Conservation (phyloP, 306 rosid species). For the Citrullus colocynthis region DNA sequence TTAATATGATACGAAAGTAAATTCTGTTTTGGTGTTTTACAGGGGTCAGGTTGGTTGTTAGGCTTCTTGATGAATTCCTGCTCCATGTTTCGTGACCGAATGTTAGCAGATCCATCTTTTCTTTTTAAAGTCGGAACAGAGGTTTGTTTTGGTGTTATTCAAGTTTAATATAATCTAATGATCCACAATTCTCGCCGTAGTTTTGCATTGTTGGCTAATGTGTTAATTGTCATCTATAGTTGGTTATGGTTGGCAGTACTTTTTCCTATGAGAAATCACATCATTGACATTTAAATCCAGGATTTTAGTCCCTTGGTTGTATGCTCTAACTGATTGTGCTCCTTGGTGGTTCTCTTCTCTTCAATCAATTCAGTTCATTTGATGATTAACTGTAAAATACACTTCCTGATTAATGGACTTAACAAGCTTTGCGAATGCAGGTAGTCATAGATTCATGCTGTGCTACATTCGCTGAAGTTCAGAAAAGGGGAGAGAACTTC, state of each 20-base stretch:
- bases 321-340: background rate
- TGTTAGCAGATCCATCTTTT: conserved; percentile 90
- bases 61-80: conserved; percentile 60
- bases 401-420: background rate
- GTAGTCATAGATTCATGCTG: conserved; percentile 85
- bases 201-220: background rate
- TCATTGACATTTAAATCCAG: background rate
- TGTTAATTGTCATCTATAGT: background rate
- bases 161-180: background rate
- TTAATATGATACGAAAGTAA: background rate
- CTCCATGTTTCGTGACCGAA: conserved; percentile 68
- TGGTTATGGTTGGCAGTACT: background rate
- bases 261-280: background rate
- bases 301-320: background rate
- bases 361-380: background rate
- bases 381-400: background rate
- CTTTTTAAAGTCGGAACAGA: conserved; percentile 84
- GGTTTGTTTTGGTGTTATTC: conserved; percentile 33
- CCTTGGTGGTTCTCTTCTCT: background rate
- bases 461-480: conserved; percentile 89
- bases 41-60: conserved; percentile 62
- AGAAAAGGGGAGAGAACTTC: conserved; percentile 81
- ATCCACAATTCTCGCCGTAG: background rate
- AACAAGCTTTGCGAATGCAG: conserved; percentile 27
- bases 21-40: conserved; percentile 11